Evolutionary conservation across 2,329 filamentous ascomycete species (phyloP).

Genomic region (Stemphylium beticola): DNA sequence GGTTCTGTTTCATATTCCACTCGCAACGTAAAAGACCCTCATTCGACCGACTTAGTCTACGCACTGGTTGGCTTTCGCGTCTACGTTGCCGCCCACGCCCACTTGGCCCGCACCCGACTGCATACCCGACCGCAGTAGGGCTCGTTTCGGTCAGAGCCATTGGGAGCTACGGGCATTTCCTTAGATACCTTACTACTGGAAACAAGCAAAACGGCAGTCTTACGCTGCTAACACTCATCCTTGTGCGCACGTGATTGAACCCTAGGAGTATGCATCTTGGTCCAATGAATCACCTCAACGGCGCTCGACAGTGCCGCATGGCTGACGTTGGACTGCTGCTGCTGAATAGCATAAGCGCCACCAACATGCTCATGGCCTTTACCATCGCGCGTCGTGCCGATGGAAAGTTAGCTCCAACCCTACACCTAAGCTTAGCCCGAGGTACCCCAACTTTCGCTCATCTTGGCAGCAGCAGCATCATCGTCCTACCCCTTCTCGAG

Average conservation of each 20-base stretch:
- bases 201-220: not conserved
- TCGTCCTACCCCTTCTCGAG: constrained; percentile 21
- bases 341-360: constrained; percentile 5
- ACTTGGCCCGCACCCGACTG: not conserved
- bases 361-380: constrained; percentile 5
- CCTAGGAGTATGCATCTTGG: constrained; percentile 9
- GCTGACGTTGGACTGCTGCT: constrained; percentile 38
- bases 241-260: constrained; percentile 32
- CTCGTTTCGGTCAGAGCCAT: not conserved
- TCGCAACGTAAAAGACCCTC: constrained; percentile 29
- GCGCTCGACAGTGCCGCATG: constrained; percentile 12
- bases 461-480: constrained; percentile 5
- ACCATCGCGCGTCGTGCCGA: constrained; percentile 13
- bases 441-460: constrained; percentile 7
- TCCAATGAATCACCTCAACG: constrained; percentile 17
- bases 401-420: not conserved
- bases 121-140: constrained; percentile 2
- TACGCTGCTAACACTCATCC: constrained; percentile 11
- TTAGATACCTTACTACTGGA: not conserved
- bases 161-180: not conserved
- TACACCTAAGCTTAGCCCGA: constrained; percentile 9
- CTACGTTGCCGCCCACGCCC: constrained; percentile 16
- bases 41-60: constrained; percentile 31
- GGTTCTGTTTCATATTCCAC: constrained; percentile 39
- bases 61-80: constrained; percentile 22